Evolutionary conservation across 495 filamentous ascomycete species (phyloP).

Genomic region (Penicillium paxilli): DNA sequence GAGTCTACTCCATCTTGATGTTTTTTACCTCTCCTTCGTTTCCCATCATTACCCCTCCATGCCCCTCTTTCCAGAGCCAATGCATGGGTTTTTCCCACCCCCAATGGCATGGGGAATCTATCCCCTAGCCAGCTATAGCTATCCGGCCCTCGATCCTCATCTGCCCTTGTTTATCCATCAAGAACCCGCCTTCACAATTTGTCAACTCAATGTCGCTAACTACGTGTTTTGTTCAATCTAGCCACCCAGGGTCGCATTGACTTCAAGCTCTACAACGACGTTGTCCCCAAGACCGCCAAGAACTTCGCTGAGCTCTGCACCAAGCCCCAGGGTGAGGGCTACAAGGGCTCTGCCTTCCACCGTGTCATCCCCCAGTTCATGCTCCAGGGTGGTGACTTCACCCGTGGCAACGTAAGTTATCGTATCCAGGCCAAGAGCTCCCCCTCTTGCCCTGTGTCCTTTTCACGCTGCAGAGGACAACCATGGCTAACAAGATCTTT

Average conservation of each 20-base stretch:
- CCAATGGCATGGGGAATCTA: background rate
- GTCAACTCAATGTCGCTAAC: background rate
- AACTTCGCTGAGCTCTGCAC: constrained; percentile 98
- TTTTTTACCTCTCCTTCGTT: background rate
- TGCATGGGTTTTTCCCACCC: background rate
- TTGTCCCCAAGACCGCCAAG: constrained; percentile 88
- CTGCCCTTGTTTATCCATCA: background rate
- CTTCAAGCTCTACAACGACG: constrained; percentile 85
- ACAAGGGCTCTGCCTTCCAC: constrained; percentile 91
- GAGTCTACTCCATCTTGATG: background rate
- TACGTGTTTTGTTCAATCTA: constrained; percentile 33
- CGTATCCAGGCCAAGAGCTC: background rate
- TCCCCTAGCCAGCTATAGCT: background rate
- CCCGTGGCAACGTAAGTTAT: constrained; percentile 77
- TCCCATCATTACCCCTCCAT: background rate
- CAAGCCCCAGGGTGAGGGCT: constrained; percentile 81
- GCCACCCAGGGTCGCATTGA: constrained; percentile 78
- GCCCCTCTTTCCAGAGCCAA: background rate
- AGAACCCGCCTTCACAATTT: background rate
- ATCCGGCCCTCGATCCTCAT: background rate
- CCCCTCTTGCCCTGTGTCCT: background rate
- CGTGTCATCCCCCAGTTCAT: constrained; percentile 98
- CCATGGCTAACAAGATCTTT: background rate
- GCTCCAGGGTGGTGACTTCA: constrained; percentile 99
- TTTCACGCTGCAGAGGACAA: background rate